A percentile compares a stretch with the other conserved stretches of the same genome.
These are phyloP conservation scores for Endocalyx cinctus DNA, from an alignment of 2,329 filamentous ascomycete species.

Conservation along the genomic window DNA sequence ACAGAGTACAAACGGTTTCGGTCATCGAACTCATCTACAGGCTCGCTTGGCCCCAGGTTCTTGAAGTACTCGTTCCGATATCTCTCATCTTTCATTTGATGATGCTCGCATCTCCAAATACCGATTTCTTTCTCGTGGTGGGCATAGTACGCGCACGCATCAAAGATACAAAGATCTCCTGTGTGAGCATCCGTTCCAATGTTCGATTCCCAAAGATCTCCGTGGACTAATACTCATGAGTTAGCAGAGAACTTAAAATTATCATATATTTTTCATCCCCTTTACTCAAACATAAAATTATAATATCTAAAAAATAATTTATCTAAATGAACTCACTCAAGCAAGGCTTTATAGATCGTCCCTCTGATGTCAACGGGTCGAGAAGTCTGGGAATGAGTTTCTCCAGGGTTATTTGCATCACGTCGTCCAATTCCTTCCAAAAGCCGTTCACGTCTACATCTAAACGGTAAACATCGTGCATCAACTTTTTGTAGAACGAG, in stretches of 20 bases:
- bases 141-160: conserved; percentile 16
- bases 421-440: conserved; percentile 16
- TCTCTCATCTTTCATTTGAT: conserved; percentile 11
- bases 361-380: conserved; percentile 8
- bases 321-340: too few species aligned
- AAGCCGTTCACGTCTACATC: conserved; percentile 16
- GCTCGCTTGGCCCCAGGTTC: conserved; percentile 15
- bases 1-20: conserved; percentile 19
- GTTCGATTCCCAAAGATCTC: conserved; percentile 18
- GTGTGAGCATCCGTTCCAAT: conserved; percentile 14
- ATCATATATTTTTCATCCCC: too few species aligned
- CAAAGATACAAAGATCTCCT: conserved; percentile 13
- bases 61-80: conserved; percentile 17
- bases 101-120: conserved; percentile 13
- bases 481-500: conserved; percentile 15
- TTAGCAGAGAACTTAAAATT: too few species aligned
- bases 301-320: too few species aligned
- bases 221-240: too few species aligned
- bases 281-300: too few species aligned
- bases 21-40: conserved; percentile 19
- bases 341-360: conserved; percentile 10
- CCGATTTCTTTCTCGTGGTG: conserved; percentile 18
- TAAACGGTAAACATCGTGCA: conserved; percentile 14
- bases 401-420: conserved; percentile 7
- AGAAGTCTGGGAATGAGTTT: conserved; percentile 14